Evolutionary conservation across 176 grass and related monocot species (phyloP), one percentile per base, ranked within the genome.

Genomic region (Tillandsia fasciculata): DNA sequence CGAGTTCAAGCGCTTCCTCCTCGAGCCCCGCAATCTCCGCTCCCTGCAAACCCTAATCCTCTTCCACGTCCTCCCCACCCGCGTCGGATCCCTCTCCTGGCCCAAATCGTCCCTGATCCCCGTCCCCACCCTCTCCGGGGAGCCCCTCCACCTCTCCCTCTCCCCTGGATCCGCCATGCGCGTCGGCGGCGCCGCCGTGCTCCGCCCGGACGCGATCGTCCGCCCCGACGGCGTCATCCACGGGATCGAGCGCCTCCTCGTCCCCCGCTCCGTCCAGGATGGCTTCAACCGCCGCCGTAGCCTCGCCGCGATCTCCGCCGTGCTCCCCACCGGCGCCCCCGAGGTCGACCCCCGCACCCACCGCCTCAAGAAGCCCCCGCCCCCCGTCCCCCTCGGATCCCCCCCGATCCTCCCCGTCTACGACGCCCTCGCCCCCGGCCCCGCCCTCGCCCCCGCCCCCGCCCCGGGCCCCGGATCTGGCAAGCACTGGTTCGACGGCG

Each of bases 1-100:
- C 7, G 93, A 90, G 81, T 92, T 96, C 81, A 71, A 74, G 59
- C 86, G 79, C 15, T 96, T 96, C 76, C 93, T 96, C 10, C 83
- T 96, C 33, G 80, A 96, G 77, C 93, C 93, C 0, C 66, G 89
- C 59, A 96, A 96, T 70, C 83, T 95, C 23, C 57, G 53, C 0
- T 82, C 83, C 0, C 71, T 94, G 4, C 86, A 94, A 70, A 74
- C 59, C 1, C 78, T 95, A 1, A 75, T 95, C 64, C 86, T 95
- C 59, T 84, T 79, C 81, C 86, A 95, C 78, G 82, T 90, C 72
- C 54, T 95, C 26, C 90, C 90, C 15, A 28, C 78, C 33, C 78
- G 82, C 42, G 56, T 84, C 75, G 53, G 15, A 65, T 49, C 57
- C 13, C 20, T 17, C 48, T 3, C 22, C 12, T 23, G 53, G 63